A percentile compares a stretch with the other conserved stretches of the same genome.
phyloP scores from a whole-genome alignment of 2,329 filamentous ascomycete genomes.

The Fusarium sp. region DNA sequence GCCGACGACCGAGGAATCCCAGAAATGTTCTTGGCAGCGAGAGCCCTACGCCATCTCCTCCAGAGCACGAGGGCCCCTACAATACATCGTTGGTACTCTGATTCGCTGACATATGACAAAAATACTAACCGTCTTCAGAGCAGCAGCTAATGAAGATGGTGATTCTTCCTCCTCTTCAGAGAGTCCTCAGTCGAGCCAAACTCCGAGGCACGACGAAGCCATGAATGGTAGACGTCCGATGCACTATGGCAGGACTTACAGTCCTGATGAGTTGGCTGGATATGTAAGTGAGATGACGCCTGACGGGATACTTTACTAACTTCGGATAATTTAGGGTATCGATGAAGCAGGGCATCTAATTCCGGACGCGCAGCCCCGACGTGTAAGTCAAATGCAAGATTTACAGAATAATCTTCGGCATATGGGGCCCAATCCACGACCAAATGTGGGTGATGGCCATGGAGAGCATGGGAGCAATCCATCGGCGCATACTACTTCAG shows the following conservation, averaged over 20 bases:
- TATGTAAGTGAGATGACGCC: neutral
- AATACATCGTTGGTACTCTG: neutral
- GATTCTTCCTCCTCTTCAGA: neutral
- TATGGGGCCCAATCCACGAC: neutral
- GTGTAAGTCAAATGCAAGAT: neutral
- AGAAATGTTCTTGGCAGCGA: neutral
- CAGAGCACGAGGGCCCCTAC: rapidly evolving
- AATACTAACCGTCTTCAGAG: neutral
- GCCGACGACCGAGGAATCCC: neutral
- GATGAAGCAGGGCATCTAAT: neutral
- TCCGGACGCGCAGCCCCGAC: neutral
- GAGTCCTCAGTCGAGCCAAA: neutral
- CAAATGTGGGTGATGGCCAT: neutral
- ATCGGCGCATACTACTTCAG: neutral
- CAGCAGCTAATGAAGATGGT: neutral
- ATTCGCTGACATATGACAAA: no score
- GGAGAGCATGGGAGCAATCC: rapidly evolving
- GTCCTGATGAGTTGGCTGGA: constrained; percentile 2
- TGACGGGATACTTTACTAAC: neutral
- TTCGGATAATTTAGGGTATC: neutral
- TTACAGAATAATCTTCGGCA: neutral
- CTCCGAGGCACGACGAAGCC: rapidly evolving
- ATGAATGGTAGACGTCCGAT: neutral
- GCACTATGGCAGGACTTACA: neutral
- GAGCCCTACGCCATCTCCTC: neutral